Evolutionary conservation across 768 basidiomycete genomes (phyloP), one percentile per base, ranked within the genome.

Genomic region (Suillus ampliporus): DNA sequence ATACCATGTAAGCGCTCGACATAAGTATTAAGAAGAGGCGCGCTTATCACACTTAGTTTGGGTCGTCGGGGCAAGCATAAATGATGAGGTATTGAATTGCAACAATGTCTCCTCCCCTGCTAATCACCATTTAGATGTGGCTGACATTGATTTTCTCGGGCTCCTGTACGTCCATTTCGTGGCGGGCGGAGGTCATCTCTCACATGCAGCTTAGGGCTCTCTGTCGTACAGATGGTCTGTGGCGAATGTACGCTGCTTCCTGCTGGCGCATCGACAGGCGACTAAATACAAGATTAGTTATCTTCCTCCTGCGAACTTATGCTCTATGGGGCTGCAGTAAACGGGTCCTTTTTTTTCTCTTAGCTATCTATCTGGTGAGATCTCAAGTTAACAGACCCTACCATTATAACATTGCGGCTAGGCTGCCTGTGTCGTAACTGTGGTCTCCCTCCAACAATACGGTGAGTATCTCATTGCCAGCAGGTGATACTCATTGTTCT

Each of bases 291-390:
- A 52, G 10, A 13, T n/a, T 14, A 52, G 51, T 52, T 13, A n/a
- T 52, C n/a, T 52, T 52, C 3, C 19, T n/a, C 4, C 28, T 52
- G 31, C 51, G 51, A 34, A 14, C 51, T 31, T 52, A 52, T 34
- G 51, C 51, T 34, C 19, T 52, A 13, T 52, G 51, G 51, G 51
- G 51, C 3, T 52, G 51, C 51, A 52, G 31, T 34, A 52, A 34
- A 34, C 31, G 51, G n/a, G 28, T 52, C n/a, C 51, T 52, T n/a
- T n/a, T 34, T 10, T n/a, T 3, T 34, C 51, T 52, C 13, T 13
- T 52, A 13, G 19, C 31, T 35, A 11, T 31, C 3, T 34, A 52
- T n/a, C 31, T 52, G 31, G 51, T 52, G 6, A 52, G 26, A 34
- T 34, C 11, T 35, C 11, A 7, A 52, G n/a, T 5, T 14, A n/a